These are phyloP conservation scores for Chaetomiaceae sp. DNA, from an alignment of 2,329 filamentous ascomycete genomes.

Conservation along the genomic window DNA sequence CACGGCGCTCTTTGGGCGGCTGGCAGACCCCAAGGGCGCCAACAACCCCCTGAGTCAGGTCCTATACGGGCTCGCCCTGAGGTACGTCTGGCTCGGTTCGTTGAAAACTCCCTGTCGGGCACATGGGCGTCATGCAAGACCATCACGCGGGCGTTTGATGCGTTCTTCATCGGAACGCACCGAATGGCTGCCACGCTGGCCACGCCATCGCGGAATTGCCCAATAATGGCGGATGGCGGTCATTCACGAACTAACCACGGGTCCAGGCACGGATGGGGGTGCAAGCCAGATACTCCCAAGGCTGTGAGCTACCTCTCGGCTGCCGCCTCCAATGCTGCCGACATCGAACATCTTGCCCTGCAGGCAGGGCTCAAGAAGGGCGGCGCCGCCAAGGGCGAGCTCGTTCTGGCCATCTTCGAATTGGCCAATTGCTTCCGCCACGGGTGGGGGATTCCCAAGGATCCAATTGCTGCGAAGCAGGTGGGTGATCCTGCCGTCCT, in stretches of 20 bases:
- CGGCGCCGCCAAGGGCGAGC: slow-evolving; percentile 89
- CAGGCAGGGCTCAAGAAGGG: slow-evolving; percentile 87
- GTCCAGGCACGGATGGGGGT: slow-evolving; percentile 81
- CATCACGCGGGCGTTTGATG: slow-evolving; percentile 4
- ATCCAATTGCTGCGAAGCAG: slow-evolving; percentile 77
- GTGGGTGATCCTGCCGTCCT: slow-evolving; percentile 39
- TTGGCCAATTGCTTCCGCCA: slow-evolving; percentile 88
- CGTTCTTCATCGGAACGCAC: slow-evolving; percentile 6
- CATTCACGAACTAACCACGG: slow-evolving; percentile 38
- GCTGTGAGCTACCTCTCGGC: slow-evolving; percentile 82
- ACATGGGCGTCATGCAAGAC: slow-evolving; percentile 8
- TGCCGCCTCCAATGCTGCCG: slow-evolving; percentile 84
- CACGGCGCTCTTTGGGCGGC: slow-evolving; percentile 75
- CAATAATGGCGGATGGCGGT: slow-evolving; percentile 19
- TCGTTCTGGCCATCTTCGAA: slow-evolving; percentile 95
- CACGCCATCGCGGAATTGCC: slow-evolving; percentile 16
- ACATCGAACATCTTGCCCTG: slow-evolving; percentile 79
- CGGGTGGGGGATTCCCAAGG: slow-evolving; percentile 86
- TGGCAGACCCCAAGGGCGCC: slow-evolving; percentile 77
- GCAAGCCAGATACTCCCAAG: slow-evolving; percentile 78
- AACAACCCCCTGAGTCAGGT: slow-evolving; percentile 96
- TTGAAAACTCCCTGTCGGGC: neutral
- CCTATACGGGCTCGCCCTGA: slow-evolving; percentile 84
- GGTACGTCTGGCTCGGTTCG: slow-evolving; percentile 49
- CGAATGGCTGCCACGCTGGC: slow-evolving; percentile 16